These are phyloP conservation scores for Neocatenulostroma microsporum DNA, from an alignment of 2,329 filamentous ascomycete species.

Conservation along the genomic window DNA sequence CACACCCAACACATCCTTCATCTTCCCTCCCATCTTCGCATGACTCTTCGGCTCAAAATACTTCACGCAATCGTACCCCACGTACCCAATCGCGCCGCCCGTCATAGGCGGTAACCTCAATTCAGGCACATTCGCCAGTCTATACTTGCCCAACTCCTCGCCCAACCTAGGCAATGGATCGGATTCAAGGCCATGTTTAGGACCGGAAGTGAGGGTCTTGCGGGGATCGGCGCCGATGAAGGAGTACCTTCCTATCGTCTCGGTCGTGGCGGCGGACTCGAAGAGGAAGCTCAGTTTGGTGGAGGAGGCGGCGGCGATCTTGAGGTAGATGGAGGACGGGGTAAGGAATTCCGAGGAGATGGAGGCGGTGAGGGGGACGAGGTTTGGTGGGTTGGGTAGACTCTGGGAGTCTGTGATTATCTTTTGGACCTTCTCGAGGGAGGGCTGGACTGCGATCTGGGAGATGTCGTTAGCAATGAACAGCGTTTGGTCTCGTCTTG, in stretches of 20 bases:
- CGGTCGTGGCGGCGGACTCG: slow-evolving; percentile 84
- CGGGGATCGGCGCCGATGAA: slow-evolving; percentile 76
- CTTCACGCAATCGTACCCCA: slow-evolving; percentile 93
- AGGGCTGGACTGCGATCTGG: slow-evolving; percentile 48
- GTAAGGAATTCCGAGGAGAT: slow-evolving; percentile 90
- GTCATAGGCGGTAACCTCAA: slow-evolving; percentile 77
- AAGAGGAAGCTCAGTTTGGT: slow-evolving; percentile 87
- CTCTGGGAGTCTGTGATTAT: slow-evolving; percentile 47
- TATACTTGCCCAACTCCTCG: slow-evolving; percentile 66
- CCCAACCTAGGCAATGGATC: slow-evolving; percentile 82
- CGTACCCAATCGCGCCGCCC: slow-evolving; percentile 90
- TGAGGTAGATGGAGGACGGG: slow-evolving; percentile 86
- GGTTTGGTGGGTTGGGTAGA: slow-evolving; percentile 58
- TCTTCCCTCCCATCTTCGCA: too few relatives aligned
- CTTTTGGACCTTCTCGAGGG: slow-evolving; percentile 52
- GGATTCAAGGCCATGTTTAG: slow-evolving; percentile 72
- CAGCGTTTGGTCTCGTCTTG: too few relatives aligned
- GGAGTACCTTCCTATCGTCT: slow-evolving; percentile 92
- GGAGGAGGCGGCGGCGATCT: slow-evolving; percentile 56
- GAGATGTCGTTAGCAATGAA: too few relatives aligned
- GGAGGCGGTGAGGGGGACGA: slow-evolving; percentile 74
- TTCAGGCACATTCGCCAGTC: slow-evolving; percentile 75
- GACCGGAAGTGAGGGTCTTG: slow-evolving; percentile 79
- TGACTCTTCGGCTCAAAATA: slow-evolving; percentile 99
- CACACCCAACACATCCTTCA: slow-evolving; percentile 81